Base-by-base conservation (phyloP, 208 protist genomes). In the Leishmania arabica region DNA sequence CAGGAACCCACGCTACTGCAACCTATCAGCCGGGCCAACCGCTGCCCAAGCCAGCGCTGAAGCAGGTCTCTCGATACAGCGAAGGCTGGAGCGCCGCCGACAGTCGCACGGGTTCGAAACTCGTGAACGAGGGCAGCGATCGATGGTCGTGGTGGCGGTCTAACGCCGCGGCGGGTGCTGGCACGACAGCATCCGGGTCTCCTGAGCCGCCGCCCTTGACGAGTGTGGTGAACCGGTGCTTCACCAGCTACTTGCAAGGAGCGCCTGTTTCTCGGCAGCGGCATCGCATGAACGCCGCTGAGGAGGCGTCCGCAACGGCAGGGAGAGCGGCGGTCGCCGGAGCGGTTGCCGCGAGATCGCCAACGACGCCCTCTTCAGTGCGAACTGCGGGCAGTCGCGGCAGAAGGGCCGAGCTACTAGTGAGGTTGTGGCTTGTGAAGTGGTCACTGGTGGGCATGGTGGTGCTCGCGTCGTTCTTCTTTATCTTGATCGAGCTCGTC, bases 21-120 rank as follows among this genome's bases (percentile, higher is more conserved):
- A 85, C 77, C 21, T 85, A 85, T 53, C 79, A 42, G n/a, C 82
- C 82, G 3, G 37, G 77, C 60, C 58, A 81, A 49, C 82, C 82
- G 31, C 82, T 85, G 42, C 82, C 77, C 13, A 85, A 82, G 78
- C 74, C 83, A 24, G 83, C 77, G 45, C 74, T 86, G 31, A 82
- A 77, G 66, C 47, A 64, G 47, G 62, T 82, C 45, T 82, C 83
- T 34, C 78, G 78, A 60, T 82, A 86, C 75, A 77, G 75, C 37
- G 56, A 72, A 31, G 37, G 21, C 37, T 13, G 42, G 6, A 31
- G 65, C 56, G 66, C 66, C 49, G 40, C 13, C 58, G 3, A 42
- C 72, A 19, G 21, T 17, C 37, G n/a, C 40, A 49, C 11, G 49
- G 6, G 0, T 40, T 8, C 56, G 19, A 51, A 21, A 37, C 34